Percentiles rank a stretch among this genome's conserved stretches.
These are phyloP conservation scores for Schoenoplectus triqueter DNA, from an alignment of 202 grass and related monocot species.

Conservation along the genomic window DNA sequence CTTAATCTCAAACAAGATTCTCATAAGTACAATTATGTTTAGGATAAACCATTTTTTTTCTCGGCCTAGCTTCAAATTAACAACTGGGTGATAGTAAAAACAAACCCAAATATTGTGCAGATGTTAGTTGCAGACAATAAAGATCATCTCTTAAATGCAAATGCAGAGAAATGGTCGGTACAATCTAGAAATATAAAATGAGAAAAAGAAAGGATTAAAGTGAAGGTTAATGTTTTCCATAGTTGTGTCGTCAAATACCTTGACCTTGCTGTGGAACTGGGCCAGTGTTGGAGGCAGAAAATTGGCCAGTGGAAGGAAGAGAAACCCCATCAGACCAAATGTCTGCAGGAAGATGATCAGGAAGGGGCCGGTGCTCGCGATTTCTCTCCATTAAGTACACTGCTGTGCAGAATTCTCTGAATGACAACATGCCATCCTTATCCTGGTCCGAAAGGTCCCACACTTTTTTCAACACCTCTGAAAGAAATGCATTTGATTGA, in stretches of 20 bases:
- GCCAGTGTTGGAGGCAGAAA: conserved; percentile 60
- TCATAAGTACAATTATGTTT: too few species aligned
- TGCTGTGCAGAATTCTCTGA: conserved; percentile 93
- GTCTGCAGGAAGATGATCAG: conserved; percentile 71
- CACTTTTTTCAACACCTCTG: conserved; percentile 94
- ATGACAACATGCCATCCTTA: conserved; percentile 97
- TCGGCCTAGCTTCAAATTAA: background rate
- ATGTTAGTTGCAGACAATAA: background rate
- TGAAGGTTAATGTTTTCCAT: background rate
- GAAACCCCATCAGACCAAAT: conserved; percentile 87
- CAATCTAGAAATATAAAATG: background rate
- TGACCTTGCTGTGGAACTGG: conserved; percentile 54
- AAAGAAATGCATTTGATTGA: conserved; percentile 23
- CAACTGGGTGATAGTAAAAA: background rate
- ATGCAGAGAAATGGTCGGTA: background rate
- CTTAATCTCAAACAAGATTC: too few species aligned
- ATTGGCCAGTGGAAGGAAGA: conserved; percentile 83
- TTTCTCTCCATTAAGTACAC: conserved; percentile 97
- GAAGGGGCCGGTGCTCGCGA: conserved; percentile 78
- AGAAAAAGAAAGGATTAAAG: background rate
- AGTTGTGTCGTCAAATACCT: conserved; percentile 56
- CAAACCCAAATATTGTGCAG: conserved; percentile 6
- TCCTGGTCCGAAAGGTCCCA: conserved; percentile 99
- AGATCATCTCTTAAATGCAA: background rate
- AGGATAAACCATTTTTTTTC: too few species aligned